These are phyloP conservation scores for Epichloe elymi DNA, from an alignment of 2,329 filamentous ascomycete species.

Conservation along the genomic window DNA sequence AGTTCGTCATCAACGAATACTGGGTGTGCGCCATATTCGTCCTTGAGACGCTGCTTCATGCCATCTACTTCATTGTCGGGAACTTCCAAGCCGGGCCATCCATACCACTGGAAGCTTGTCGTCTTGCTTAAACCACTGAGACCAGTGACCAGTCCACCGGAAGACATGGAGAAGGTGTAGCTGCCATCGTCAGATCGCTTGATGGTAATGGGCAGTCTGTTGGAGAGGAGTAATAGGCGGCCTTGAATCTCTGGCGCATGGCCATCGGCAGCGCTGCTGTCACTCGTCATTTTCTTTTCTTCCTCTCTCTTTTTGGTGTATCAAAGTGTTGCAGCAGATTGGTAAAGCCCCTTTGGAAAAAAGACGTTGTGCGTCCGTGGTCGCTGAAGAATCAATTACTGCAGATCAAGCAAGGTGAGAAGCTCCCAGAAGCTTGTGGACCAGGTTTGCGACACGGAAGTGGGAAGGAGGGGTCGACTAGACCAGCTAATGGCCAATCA, in stretches of 20 bases:
- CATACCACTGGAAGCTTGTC: constrained; percentile 96
- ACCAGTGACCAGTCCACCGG: constrained; percentile 86
- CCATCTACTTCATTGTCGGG: constrained; percentile 67
- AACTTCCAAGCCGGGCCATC: constrained; percentile 89
- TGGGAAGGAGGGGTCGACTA: constrained; percentile 1
- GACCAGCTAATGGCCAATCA: background rate
- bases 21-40: constrained; percentile 79
- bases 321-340: too few species aligned
- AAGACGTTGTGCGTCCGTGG: too few species aligned
- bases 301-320: background rate
- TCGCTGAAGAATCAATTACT: background rate
- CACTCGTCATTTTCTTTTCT: constrained; percentile 1
- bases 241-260: constrained; percentile 23
- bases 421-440: background rate
- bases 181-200: constrained; percentile 84
- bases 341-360: too few species aligned
- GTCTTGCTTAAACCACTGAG: constrained; percentile 84
- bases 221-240: constrained; percentile 74
- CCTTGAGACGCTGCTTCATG: constrained; percentile 66
- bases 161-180: constrained; percentile 93
- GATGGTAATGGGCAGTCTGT: constrained; percentile 91
- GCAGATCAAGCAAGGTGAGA: background rate
- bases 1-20: constrained; percentile 91
- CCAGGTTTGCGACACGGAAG: background rate
- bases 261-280: constrained; percentile 16